phyloP scores from a whole-genome alignment of 257 asterid genomes.

The Hygrophila difformis region DNA sequence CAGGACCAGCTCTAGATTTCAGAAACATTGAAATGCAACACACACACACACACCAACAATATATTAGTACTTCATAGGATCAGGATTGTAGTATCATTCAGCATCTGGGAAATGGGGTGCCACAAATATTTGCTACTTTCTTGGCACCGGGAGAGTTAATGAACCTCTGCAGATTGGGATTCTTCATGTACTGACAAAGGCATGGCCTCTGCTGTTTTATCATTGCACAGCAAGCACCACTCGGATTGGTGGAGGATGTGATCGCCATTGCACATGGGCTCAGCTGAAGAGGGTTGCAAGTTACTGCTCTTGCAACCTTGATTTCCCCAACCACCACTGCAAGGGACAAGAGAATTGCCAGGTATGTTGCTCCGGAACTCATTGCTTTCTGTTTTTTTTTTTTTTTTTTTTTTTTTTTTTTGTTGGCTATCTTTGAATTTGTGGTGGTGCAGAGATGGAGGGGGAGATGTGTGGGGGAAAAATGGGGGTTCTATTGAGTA shows the following conservation, averaged over 20 bases:
- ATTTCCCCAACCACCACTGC: constrained; percentile 25
- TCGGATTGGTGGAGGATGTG: constrained; percentile 42
- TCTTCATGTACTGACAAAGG: constrained; percentile 73
- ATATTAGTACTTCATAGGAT: too few relatives aligned
- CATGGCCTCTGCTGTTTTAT: constrained; percentile 77
- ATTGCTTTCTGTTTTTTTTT: too few relatives aligned
- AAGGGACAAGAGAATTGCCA: constrained; percentile 25
- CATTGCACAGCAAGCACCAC: constrained; percentile 43
- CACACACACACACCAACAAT: too few relatives aligned
- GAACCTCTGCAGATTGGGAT: constrained; percentile 62
- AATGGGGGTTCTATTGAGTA: constrained; percentile 22
- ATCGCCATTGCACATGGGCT: constrained; percentile 80
- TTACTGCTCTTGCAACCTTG: constrained; percentile 35
- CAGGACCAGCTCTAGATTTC: neutral
- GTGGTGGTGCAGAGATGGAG: neutral
- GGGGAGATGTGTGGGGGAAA: constrained; percentile 18
- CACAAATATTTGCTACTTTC: constrained; percentile 70
- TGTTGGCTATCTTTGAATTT: neutral
- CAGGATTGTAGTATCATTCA: constrained; percentile 1
- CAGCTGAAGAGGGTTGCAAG: constrained; percentile 74
- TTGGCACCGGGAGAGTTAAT: constrained; percentile 75
- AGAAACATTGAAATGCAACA: constrained; percentile 3
- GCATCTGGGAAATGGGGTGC: constrained; percentile 74
- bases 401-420: neutral
- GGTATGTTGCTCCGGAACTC: constrained; percentile 16